A percentile compares a stretch with the other conserved stretches of the same genome.
Conservation (phyloP, 108 stramenopile species). For the Fragilariopsis cylindrus region DNA sequence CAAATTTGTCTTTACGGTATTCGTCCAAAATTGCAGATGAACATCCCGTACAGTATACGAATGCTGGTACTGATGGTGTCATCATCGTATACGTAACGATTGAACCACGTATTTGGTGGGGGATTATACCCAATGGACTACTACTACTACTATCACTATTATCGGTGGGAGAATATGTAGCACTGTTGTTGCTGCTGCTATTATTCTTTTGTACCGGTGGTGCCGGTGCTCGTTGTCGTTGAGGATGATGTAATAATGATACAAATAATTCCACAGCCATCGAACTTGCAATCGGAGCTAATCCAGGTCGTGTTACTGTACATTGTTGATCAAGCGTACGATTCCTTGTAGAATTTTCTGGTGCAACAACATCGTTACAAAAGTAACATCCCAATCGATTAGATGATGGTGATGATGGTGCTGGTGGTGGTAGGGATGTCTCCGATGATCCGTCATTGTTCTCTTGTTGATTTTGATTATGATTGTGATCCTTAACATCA, state of each 20-base stretch:
- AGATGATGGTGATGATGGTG: not conserved
- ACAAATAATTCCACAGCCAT: conserved; percentile 97
- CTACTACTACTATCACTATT: not conserved
- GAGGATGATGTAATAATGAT: conserved; percentile 89
- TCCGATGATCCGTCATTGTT: not conserved
- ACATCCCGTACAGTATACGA: conserved; percentile 92
- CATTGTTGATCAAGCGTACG: conserved; percentile 99
- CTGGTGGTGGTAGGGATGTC: not conserved
- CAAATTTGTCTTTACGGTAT: conserved; percentile 70
- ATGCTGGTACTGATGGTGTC: conserved; percentile 89
- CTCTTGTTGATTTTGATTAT: not conserved
- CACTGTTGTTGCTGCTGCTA: conserved; percentile 7
- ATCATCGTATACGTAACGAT: conserved; percentile 90
- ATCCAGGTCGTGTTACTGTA: conserved; percentile 97
- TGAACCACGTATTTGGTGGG: conserved; percentile 94
- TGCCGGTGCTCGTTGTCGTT: conserved; percentile 57
- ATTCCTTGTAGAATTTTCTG: conserved; percentile 93
- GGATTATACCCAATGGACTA: conserved; percentile 74
- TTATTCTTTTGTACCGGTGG: conserved; percentile 42
- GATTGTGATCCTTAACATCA: not conserved
- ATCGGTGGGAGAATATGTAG: conserved; percentile 1
- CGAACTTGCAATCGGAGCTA: conserved; percentile 94
- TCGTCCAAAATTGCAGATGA: conserved; percentile 75
- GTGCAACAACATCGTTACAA: conserved; percentile 98
- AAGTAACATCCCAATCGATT: conserved; percentile 96